phyloP scores from a whole-genome alignment of 352 stramenopile genomes.

The Thraustotheca clavata region DNA sequence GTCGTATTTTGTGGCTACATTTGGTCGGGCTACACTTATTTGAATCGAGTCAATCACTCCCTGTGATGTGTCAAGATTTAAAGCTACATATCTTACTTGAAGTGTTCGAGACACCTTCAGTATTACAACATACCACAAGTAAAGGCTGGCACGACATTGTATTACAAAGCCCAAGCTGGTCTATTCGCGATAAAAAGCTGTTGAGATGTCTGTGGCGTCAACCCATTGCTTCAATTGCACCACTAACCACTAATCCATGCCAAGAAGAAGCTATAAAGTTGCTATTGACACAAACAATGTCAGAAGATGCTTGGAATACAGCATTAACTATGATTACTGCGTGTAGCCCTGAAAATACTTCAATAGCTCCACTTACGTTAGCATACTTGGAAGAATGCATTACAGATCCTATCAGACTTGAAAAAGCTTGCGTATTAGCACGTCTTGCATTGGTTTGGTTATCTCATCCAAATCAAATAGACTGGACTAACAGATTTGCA shows the following conservation, averaged over 20 bases:
- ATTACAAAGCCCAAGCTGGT: neutral
- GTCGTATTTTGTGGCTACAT: constrained; percentile 7
- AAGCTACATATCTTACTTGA: neutral
- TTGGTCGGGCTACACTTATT: constrained; percentile 13
- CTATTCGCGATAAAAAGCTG: neutral
- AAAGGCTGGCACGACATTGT: neutral
- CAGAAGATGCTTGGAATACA: neutral
- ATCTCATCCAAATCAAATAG: neutral
- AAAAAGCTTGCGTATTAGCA: neutral
- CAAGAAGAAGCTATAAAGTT: neutral
- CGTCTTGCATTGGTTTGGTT: neutral
- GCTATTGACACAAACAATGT: neutral
- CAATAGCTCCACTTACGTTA: neutral
- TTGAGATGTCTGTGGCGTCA: neutral
- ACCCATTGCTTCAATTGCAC: neutral
- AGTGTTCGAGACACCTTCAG: neutral
- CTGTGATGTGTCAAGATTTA: neutral
- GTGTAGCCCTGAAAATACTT: neutral
- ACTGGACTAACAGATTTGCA: neutral
- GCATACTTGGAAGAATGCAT: neutral
- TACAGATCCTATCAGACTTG: neutral
- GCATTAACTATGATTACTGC: neutral
- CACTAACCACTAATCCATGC: neutral
- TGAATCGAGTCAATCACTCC: neutral
- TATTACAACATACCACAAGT: neutral